Conservation (phyloP, 2,329 filamentous ascomycete genomes). For the Drechslera avenae region DNA sequence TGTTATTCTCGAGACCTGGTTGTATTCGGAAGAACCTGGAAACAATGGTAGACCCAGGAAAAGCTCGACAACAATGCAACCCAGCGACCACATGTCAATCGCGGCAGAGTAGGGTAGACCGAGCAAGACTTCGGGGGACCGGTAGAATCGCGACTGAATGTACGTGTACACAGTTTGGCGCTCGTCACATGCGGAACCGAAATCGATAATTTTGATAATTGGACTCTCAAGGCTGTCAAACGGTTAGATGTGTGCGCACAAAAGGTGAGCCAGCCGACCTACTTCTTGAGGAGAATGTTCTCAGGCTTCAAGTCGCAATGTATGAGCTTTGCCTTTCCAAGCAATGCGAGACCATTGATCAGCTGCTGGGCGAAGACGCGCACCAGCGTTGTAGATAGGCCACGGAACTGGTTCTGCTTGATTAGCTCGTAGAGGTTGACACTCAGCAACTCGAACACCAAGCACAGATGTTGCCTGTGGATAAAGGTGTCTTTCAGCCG, state of each 20-base stretch:
- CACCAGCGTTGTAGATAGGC: conserved; percentile 93
- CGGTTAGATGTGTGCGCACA: conserved; percentile 13
- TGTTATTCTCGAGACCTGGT: conserved; percentile 94
- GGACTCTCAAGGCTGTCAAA: conserved; percentile 79
- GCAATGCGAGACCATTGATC: conserved; percentile 84
- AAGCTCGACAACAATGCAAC: conserved; percentile 96
- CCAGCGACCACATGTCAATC: conserved; percentile 99
- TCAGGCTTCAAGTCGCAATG: conserved; percentile 98
- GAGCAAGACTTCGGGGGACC: conserved; percentile 93
- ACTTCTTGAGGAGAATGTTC: conserved; percentile 96
- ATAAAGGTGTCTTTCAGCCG: conserved; percentile 98
- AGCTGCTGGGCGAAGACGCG: conserved; percentile 97
- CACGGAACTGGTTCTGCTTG: conserved; percentile 99
- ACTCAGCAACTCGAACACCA: conserved; percentile 94
- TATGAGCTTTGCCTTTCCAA: conserved; percentile 96
- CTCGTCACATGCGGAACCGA: conserved; percentile 97
- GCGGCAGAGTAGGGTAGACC: conserved; percentile 96
- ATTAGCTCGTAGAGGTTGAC: conserved; percentile 98
- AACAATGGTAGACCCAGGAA: conserved; percentile 95
- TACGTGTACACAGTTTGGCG: conserved; percentile 99
- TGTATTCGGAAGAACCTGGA: conserved; percentile 97
- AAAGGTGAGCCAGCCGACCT: conserved; percentile 30
- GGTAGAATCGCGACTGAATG: conserved; percentile 97
- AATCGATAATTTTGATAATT: conserved; percentile 99
- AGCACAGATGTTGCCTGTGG: conserved; percentile 91